Evolutionary conservation across 2,329 filamentous ascomycete species (phyloP).

Genomic region (Chrysosporium keratinophilum): DNA sequence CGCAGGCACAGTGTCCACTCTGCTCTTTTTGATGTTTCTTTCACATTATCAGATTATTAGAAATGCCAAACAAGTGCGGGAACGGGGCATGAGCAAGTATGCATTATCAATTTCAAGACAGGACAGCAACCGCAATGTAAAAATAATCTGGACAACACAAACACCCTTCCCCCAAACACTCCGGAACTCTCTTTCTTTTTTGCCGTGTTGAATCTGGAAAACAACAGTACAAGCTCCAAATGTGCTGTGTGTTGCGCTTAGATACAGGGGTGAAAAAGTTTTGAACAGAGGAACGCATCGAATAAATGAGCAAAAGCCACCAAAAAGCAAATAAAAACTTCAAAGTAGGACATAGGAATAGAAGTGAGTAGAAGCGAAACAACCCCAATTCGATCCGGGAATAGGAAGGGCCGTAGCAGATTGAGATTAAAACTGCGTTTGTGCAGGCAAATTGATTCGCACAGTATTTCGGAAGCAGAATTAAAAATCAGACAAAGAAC

Average conservation of each 20-base stretch:
- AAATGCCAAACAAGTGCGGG: neutral
- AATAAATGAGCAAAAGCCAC: neutral
- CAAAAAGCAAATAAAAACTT: neutral
- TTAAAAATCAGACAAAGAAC: neutral
- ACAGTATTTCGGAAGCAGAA: too few relatives aligned
- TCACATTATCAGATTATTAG: neutral
- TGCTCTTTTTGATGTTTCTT: neutral
- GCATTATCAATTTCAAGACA: neutral
- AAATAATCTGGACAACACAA: neutral
- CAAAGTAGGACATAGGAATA: neutral
- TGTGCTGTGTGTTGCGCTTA: neutral
- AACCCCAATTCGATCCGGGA: neutral
- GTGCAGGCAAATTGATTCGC: neutral
- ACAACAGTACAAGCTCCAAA: neutral
- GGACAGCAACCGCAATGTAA: neutral
- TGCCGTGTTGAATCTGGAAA: neutral
- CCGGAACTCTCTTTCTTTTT: neutral
- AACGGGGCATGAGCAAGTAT: neutral
- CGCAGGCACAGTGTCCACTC: neutral
- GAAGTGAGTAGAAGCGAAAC: neutral
- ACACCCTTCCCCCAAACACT: neutral
- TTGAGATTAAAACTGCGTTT: neutral
- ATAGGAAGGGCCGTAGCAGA: neutral
- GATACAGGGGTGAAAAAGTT: neutral
- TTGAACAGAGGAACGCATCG: neutral